Evolutionary conservation across 2,329 filamentous ascomycete genomes (phyloP).

Genomic region (Sclerotinia subarctica): DNA sequence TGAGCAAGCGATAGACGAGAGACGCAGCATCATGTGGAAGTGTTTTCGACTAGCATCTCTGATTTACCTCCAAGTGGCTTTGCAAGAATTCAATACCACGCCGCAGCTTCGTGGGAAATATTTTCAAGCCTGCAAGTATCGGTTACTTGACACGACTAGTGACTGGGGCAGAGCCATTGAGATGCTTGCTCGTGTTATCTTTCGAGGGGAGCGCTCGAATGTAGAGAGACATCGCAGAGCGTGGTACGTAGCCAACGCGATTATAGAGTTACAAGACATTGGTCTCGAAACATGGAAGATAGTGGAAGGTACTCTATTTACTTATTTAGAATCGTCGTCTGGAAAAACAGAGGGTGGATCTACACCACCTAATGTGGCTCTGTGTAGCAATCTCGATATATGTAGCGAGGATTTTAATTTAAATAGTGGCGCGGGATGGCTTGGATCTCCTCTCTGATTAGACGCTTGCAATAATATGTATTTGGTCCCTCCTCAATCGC

Average conservation of each 20-base stretch:
- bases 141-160: background rate
- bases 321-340: background rate
- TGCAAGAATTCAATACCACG: background rate
- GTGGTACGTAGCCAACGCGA: slow-evolving; percentile 4
- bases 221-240: slow-evolving; percentile 1
- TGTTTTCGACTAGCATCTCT: background rate
- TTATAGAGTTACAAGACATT: background rate
- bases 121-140: background rate
- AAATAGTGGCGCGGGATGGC: background rate
- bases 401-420: background rate
- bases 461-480: background rate
- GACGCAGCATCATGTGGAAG: background rate
- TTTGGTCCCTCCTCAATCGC: no score
- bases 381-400: background rate
- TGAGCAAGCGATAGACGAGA: background rate
- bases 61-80: background rate
- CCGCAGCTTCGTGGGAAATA: background rate
- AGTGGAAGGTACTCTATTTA: background rate
- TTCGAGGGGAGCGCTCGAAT: background rate
- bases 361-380: background rate
- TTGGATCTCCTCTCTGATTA: background rate
- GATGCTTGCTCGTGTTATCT: background rate
- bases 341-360: background rate
- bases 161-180: slow-evolving; percentile 9
- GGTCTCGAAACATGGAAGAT: background rate